A percentile compares a stretch with the other conserved stretches of the same genome.
Conservation (phyloP, 176 grass and related monocot genomes). For the Guadua angustifolia region DNA sequence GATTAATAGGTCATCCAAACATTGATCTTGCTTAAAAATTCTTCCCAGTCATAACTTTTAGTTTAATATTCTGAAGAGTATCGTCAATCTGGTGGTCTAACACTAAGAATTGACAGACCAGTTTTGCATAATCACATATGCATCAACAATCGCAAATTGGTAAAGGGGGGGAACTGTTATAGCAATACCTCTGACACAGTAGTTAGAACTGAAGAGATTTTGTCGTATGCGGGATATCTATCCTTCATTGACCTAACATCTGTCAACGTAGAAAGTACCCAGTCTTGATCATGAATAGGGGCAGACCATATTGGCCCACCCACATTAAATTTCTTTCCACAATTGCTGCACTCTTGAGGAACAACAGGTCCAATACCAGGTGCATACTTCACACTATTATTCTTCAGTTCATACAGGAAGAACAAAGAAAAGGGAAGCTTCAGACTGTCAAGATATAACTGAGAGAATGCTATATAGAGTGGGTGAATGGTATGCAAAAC, state of each 20-base stretch:
- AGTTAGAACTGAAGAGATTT: constrained; percentile 80
- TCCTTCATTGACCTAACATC: constrained; percentile 70
- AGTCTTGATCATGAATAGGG: constrained; percentile 95
- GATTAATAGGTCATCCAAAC: constrained; percentile 9
- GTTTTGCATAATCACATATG: neutral
- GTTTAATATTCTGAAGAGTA: constrained; percentile 4
- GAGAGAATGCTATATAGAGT: neutral
- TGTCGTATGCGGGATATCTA: constrained; percentile 85
- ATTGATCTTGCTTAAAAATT: neutral
- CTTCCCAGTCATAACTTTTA: neutral
- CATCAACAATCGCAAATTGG: constrained; percentile 15
- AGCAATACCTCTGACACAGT: constrained; percentile 77
- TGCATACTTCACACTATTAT: constrained; percentile 82
- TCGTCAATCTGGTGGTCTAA: neutral
- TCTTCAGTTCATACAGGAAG: constrained; percentile 45
- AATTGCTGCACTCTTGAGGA: constrained; percentile 84
- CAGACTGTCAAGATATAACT: constrained; percentile 5
- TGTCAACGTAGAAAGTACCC: constrained; percentile 79
- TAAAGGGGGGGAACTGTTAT: constrained; percentile 16
- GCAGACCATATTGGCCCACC: constrained; percentile 97
- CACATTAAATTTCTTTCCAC: constrained; percentile 90
- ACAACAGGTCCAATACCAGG: constrained; percentile 91
- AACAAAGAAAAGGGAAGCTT: constrained; percentile 46
- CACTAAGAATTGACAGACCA: neutral
- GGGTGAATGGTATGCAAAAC: constrained; percentile 14